A percentile compares a stretch with the other conserved stretches of the same genome.
Evolutionary conservation across 352 stramenopile genomes (phyloP).

Genomic region (Phytophthora pini): DNA sequence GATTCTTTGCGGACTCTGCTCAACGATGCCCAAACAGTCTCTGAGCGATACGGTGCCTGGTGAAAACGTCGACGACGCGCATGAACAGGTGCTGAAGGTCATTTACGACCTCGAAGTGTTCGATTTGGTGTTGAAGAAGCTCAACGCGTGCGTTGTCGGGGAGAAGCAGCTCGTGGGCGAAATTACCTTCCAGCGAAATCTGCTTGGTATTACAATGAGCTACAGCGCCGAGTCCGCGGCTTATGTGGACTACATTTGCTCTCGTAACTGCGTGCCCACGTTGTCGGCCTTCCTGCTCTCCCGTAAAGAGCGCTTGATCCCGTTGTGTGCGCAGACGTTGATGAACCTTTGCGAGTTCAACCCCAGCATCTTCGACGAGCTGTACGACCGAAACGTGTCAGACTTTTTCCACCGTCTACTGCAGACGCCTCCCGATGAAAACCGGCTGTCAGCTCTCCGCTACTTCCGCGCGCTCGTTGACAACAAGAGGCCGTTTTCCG

Average conservation of each 20-base stretch:
- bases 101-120: slow-evolving; percentile 73
- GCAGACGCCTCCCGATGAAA: slow-evolving; percentile 80
- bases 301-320: slow-evolving; percentile 68
- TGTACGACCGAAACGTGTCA: slow-evolving; percentile 68
- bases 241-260: slow-evolving; percentile 72
- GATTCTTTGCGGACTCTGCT: slow-evolving; percentile 72
- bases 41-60: slow-evolving; percentile 17
- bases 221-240: slow-evolving; percentile 65
- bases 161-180: slow-evolving; percentile 77
- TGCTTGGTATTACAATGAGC: slow-evolving; percentile 79
- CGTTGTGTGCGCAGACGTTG: slow-evolving; percentile 68
- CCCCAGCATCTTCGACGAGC: slow-evolving; percentile 64
- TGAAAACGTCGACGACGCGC: slow-evolving; percentile 29
- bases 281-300: slow-evolving; percentile 76
- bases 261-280: slow-evolving; percentile 52
- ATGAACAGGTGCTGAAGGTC: slow-evolving; percentile 56
- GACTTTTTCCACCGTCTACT: slow-evolving; percentile 83
- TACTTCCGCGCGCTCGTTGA: slow-evolving; percentile 75
- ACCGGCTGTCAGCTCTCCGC: slow-evolving; percentile 68
- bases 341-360: slow-evolving; percentile 86
- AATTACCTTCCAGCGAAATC: slow-evolving; percentile 80
- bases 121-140: slow-evolving; percentile 68
- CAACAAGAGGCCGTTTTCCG: slow-evolving; percentile 57
- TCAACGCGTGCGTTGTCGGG: slow-evolving; percentile 73
- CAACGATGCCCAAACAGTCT: slow-evolving; percentile 46